Evolutionary conservation across 176 grass and related monocot genomes (phyloP).

Genomic region (Triticum monococcum): DNA sequence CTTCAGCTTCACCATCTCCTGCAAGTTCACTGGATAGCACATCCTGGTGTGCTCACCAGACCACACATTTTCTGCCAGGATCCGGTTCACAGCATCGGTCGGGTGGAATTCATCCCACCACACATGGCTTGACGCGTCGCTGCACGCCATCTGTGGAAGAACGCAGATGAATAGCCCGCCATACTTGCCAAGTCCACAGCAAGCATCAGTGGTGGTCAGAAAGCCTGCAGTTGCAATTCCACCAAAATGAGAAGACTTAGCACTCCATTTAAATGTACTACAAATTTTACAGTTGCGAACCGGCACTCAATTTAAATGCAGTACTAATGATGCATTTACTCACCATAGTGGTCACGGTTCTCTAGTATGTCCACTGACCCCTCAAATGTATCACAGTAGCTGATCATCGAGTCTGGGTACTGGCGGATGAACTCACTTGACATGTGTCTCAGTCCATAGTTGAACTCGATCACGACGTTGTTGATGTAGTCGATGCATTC

Average conservation of each 20-base stretch:
- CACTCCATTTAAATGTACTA: conserved; percentile 7
- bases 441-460: conserved; percentile 68
- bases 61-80: conserved; percentile 79
- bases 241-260: background rate
- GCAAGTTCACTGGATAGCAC: conserved; percentile 73
- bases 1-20: conserved; percentile 48
- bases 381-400: conserved; percentile 73
- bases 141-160: conserved; percentile 86
- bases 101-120: conserved; percentile 94
- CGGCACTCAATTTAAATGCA: conserved; percentile 3
- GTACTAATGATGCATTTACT: conserved; percentile 28
- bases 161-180: conserved; percentile 78
- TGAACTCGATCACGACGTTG: conserved; percentile 66
- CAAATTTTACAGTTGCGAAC: background rate
- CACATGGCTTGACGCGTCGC: conserved; percentile 68
- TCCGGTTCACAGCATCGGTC: conserved; percentile 68
- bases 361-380: conserved; percentile 75
- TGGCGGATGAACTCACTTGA: conserved; percentile 58
- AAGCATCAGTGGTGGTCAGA: conserved; percentile 63
- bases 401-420: conserved; percentile 55
- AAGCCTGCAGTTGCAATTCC: conserved; percentile 52
- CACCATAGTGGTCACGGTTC: conserved; percentile 61
- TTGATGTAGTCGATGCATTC: conserved; percentile 74
- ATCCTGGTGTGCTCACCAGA: conserved; percentile 62
- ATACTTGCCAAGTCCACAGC: conserved; percentile 72